Evolutionary conservation across 1,139 yeast genomes (phyloP).

Genomic region (Saccharomyces hybrid): DNA sequence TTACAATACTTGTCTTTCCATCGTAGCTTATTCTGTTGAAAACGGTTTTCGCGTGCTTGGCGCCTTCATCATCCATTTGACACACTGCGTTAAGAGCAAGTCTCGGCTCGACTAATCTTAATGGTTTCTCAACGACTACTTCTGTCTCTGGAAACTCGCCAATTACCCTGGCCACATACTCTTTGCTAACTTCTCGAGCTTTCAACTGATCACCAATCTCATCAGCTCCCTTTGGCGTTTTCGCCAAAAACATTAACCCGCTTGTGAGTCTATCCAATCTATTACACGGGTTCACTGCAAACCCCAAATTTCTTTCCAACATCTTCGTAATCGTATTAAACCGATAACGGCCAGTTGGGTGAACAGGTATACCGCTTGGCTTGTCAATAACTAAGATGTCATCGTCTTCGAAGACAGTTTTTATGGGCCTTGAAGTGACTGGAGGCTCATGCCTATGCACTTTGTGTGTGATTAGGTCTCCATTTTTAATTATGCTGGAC

Average conservation of each 20-base stretch:
- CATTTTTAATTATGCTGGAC: slow-evolving; percentile 66
- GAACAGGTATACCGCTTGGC: slow-evolving; percentile 94
- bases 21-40: slow-evolving; percentile 37
- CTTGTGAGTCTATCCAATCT: slow-evolving; percentile 86
- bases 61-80: slow-evolving; percentile 41
- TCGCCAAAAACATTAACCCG: slow-evolving; percentile 90
- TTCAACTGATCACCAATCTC: slow-evolving; percentile 64
- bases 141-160: slow-evolving; percentile 69
- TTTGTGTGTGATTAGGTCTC: slow-evolving; percentile 77
- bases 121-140: slow-evolving; percentile 56
- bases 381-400: slow-evolving; percentile 80
- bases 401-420: slow-evolving; percentile 72
- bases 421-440: slow-evolving; percentile 62
- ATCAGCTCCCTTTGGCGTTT: slow-evolving; percentile 75
- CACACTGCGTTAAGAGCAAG: slow-evolving; percentile 65
- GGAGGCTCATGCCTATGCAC: slow-evolving; percentile 91
- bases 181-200: slow-evolving; percentile 69
- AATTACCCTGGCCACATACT: slow-evolving; percentile 78
- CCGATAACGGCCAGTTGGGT: slow-evolving; percentile 90
- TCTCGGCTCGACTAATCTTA: slow-evolving; percentile 68
- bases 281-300: slow-evolving; percentile 78
- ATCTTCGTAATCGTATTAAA: slow-evolving; percentile 84
- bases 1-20: slow-evolving; percentile 60
- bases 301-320: slow-evolving; percentile 57
- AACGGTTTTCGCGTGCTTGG: slow-evolving; percentile 53